Conservation (phyloP, 495 filamentous ascomycete genomes). For the Thozetella sp. region DNA sequence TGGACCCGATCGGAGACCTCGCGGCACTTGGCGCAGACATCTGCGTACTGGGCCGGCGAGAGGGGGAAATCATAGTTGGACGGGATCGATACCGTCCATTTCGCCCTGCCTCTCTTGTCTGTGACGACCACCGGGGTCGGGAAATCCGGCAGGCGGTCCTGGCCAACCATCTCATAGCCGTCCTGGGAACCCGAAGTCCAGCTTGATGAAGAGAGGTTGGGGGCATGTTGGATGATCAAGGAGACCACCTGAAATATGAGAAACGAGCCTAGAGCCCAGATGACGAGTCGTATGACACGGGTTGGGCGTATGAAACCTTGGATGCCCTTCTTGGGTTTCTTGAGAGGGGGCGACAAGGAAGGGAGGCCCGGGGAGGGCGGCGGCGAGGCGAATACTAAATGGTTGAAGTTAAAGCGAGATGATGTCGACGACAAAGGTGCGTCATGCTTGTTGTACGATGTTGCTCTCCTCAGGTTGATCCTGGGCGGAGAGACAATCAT, state of each 20-base stretch:
- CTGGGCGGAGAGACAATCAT: slow-evolving; percentile 51
- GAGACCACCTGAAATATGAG: slow-evolving; percentile 33
- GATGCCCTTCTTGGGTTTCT: slow-evolving; percentile 43
- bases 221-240: slow-evolving; percentile 18
- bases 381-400: slow-evolving; percentile 61
- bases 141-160: slow-evolving; percentile 49
- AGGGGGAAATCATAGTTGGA: slow-evolving; percentile 58
- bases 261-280: slow-evolving; percentile 40
- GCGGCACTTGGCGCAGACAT: slow-evolving; percentile 61
- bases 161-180: slow-evolving; percentile 53
- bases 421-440: slow-evolving; percentile 54
- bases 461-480: slow-evolving; percentile 49
- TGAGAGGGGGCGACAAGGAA: slow-evolving; percentile 61
- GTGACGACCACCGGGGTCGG: slow-evolving; percentile 62
- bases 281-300: slow-evolving; percentile 42
- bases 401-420: slow-evolving; percentile 60
- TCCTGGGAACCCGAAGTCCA: slow-evolving; percentile 30
- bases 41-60: slow-evolving; percentile 54
- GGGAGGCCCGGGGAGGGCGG: slow-evolving; percentile 67
- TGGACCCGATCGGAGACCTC: slow-evolving; percentile 52
- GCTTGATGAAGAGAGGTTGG: slow-evolving; percentile 22
- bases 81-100: slow-evolving; percentile 75
- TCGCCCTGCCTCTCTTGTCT: slow-evolving; percentile 55
- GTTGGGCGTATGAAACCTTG: slow-evolving; percentile 38
- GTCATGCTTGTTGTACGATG: slow-evolving; percentile 49